Base-by-base conservation (phyloP, 208 protist species). In the Leishmania arabica region DNA sequence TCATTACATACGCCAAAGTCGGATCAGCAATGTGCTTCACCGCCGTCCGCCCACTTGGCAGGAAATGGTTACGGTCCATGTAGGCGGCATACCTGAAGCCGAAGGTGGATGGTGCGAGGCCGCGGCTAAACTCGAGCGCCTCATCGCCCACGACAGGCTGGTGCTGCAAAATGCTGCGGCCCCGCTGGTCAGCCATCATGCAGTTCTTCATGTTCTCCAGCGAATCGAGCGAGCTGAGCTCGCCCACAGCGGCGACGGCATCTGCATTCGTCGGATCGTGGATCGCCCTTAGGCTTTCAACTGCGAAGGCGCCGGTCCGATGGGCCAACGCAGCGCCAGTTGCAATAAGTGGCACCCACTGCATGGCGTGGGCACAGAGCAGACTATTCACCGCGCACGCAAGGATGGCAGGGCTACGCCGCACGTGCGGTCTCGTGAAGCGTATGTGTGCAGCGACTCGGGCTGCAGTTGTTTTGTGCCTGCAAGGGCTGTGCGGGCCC, bases 1-100 rank as follows among this genome's bases (percentile, higher is more conserved):
- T 95, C 94, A 97, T 97, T 34, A 97, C 85, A 86, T 97, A 97
- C 58, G 88, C 87, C 68, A 95, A 87, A 7, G 84, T 90, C 31
- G 90, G 90, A 79, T 97, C 94, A 7, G 80, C 82, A 42, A 97
- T 90, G 82, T 91, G 83, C 70, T 69, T 85, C 76, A 96, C 92
- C 19, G 89, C 81, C 21, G 92, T 86, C 11, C 94, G 89, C 53
- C 88, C 94, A 73, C 84, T 93, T 9, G 94, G 94, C 24, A 81
- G 87, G 79, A 97, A 97, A 70, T 90, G 68, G 79, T 97, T 97
- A 85, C 81, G 75, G 73, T 90, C 89, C 94, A 97, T 97, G 81
- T 93, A 97, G 15, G 85, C 49, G 5, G 90, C 87, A 89, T 97
- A 97, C 24, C 86, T 91, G 62, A 86, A 77, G n/a, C 94, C 94